Conservation (phyloP, 495 filamentous ascomycete genomes). For the Clavariopsis aquatica region DNA sequence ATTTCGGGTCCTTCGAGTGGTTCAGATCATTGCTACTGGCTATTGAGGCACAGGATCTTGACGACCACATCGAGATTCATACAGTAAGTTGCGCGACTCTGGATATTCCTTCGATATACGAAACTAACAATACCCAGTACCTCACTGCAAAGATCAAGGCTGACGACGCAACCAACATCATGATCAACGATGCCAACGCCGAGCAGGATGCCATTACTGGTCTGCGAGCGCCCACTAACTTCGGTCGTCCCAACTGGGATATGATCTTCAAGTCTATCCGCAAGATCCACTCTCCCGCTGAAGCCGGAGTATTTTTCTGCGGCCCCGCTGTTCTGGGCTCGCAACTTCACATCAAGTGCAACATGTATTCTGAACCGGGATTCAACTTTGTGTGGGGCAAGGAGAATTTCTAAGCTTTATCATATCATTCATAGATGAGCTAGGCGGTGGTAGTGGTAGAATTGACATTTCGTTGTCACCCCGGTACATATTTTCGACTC, state of each 20-base stretch:
- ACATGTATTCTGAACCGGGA: constrained; percentile 74
- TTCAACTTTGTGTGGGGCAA: constrained; percentile 72
- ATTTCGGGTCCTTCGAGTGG: constrained; percentile 80
- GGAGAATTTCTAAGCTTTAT: constrained; percentile 65
- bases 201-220: constrained; percentile 77
- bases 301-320: constrained; percentile 80
- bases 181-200: constrained; percentile 80
- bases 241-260: constrained; percentile 78
- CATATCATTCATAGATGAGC: neutral
- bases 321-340: constrained; percentile 71
- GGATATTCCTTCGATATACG: neutral
- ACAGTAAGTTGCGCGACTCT: constrained; percentile 44
- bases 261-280: constrained; percentile 75
- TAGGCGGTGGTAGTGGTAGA: too few species aligned
- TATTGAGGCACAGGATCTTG: constrained; percentile 80
- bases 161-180: constrained; percentile 78
- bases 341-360: constrained; percentile 71
- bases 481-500: constrained; percentile 20
- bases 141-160: constrained; percentile 75
- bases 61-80: constrained; percentile 74
- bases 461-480: constrained; percentile 17
- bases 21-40: constrained; percentile 76
- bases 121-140: constrained; percentile 48
- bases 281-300: constrained; percentile 68
- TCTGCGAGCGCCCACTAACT: constrained; percentile 72